These are phyloP conservation scores for Candida nitratophila DNA, from an alignment of 805 yeast genomes.

Conservation along the genomic window DNA sequence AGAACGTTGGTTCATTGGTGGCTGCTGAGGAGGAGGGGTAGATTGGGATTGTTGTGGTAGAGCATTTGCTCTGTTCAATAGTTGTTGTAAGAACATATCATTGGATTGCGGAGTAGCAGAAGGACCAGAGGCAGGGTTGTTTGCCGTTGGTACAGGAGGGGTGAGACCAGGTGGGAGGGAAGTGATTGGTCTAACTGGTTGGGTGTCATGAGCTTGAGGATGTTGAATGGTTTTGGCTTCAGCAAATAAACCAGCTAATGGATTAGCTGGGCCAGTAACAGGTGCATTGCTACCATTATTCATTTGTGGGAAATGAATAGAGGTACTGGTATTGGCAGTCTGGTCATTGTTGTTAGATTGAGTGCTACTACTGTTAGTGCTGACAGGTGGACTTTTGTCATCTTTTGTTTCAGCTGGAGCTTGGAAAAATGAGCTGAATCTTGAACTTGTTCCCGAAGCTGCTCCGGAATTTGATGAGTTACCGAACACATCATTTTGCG, in stretches of 20 bases:
- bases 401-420: neutral
- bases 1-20: slow-evolving; percentile 1
- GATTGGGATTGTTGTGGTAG: neutral
- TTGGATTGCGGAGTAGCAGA: neutral
- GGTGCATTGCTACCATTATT: no score
- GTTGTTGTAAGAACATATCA: neutral
- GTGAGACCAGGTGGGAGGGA: slow-evolving; percentile 2
- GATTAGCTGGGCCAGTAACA: slow-evolving; percentile 2
- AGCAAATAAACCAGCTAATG: neutral
- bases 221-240: neutral
- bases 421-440: slow-evolving; percentile 12
- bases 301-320: slow-evolving; percentile 1
- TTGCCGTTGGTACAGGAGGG: neutral
- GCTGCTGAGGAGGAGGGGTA: slow-evolving; percentile 4
- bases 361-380: slow-evolving; percentile 5
- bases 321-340: neutral
- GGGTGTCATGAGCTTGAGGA: slow-evolving; percentile 4
- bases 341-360: slow-evolving; percentile 3
- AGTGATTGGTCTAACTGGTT: slow-evolving; percentile 14
- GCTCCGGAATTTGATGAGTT: neutral
- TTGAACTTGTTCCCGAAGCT: slow-evolving; percentile 7
- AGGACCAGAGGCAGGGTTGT: neutral
- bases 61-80: neutral
- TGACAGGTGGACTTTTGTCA: neutral
- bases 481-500: neutral